Conservation (phyloP, 1,139 yeast species). For the Yamadazyma sp. region DNA sequence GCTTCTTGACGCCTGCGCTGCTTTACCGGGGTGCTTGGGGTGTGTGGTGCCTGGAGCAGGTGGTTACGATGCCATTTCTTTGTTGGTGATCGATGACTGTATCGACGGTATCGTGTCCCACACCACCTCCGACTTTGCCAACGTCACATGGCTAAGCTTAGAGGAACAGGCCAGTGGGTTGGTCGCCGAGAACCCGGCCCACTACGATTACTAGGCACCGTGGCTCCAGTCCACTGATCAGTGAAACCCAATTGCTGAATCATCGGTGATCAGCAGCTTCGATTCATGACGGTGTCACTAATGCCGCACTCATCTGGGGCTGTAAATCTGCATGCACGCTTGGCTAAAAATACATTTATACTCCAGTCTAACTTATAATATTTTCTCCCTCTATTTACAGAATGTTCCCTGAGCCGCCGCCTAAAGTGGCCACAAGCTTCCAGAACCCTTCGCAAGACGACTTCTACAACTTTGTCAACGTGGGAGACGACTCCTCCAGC, state of each 20-base stretch:
- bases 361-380: no score
- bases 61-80: constrained; percentile 88
- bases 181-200: constrained; percentile 29
- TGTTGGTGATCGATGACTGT: constrained; percentile 56
- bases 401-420: not conserved
- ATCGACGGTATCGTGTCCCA: constrained; percentile 32
- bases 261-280: no score
- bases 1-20: constrained; percentile 61
- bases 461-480: constrained; percentile 1
- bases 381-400: no score
- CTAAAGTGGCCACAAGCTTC: not conserved
- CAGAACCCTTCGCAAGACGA: not conserved
- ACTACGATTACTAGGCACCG: constrained; percentile 13
- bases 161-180: constrained; percentile 62
- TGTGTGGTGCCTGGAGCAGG: constrained; percentile 99
- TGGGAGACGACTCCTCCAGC: not conserved
- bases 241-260: no score
- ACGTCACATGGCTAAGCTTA: constrained; percentile 65
- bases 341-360: not conserved
- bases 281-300: no score
- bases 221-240: no score
- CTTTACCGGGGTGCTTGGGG: constrained; percentile 74
- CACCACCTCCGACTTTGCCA: constrained; percentile 26
- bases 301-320: not conserved
- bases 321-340: not conserved